phyloP scores from a whole-genome alignment of 139 green algal species.

The Chloropicon primus region DNA sequence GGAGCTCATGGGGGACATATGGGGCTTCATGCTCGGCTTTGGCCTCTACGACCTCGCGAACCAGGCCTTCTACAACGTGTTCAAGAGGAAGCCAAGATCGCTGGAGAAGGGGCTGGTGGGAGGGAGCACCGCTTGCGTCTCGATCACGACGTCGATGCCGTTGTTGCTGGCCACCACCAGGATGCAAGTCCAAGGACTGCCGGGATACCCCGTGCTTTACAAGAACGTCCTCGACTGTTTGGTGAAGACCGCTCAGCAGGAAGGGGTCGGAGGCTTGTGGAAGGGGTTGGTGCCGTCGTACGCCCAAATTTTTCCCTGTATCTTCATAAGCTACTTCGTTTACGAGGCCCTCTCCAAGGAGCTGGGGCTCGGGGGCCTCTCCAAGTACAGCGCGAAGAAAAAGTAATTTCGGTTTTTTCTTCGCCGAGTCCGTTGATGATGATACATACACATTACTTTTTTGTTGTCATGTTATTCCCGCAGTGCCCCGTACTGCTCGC shows the following conservation, averaged over 20 bases:
- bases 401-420: no score
- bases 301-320: constrained; percentile 8
- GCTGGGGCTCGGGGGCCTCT: neutral
- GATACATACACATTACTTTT: no score
- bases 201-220: constrained; percentile 4
- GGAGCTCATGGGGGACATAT: constrained; percentile 5
- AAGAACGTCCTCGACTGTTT: constrained; percentile 12
- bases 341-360: constrained; percentile 5
- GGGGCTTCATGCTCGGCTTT: constrained; percentile 6
- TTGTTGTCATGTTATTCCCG: no score
- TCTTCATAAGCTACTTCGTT: constrained; percentile 3
- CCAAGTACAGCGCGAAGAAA: neutral
- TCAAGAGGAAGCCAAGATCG: constrained; percentile 4
- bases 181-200: constrained; percentile 8
- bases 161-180: constrained; percentile 8
- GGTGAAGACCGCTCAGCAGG: neutral
- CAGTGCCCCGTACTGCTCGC: neutral
- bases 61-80: neutral
- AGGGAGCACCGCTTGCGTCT: constrained; percentile 3
- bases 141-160: constrained; percentile 11
- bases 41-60: constrained; percentile 4
- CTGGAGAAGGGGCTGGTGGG: constrained; percentile 10
- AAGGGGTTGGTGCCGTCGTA: constrained; percentile 2
- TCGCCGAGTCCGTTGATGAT: no score
- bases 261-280: constrained; percentile 2